phyloP scores from a whole-genome alignment of 2,329 filamentous ascomycete species.

The Aspergillus pseudoterreus region DNA sequence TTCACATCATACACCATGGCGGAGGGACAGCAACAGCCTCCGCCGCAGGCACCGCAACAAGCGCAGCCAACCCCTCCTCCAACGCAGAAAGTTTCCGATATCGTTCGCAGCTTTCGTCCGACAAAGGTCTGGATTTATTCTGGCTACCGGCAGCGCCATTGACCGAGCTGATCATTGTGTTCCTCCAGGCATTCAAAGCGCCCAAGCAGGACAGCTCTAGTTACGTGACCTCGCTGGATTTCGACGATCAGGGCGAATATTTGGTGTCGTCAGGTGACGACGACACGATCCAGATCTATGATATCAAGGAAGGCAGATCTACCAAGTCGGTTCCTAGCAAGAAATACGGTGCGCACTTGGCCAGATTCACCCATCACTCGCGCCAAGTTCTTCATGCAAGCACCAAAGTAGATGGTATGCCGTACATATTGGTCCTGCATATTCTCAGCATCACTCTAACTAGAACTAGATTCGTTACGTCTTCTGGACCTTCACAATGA shows the following conservation, averaged over 20 bases:
- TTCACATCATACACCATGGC: slow-evolving; percentile 19
- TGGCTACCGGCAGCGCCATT: not conserved
- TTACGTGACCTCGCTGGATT: slow-evolving; percentile 85
- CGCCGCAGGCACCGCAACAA: slow-evolving; percentile 18
- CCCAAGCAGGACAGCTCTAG: slow-evolving; percentile 44
- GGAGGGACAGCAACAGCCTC: slow-evolving; percentile 23
- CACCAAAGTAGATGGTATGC: slow-evolving; percentile 82
- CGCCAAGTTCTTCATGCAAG: slow-evolving; percentile 93
- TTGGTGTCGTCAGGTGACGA: slow-evolving; percentile 89
- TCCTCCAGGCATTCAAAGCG: slow-evolving; percentile 28
- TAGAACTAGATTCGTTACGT: slow-evolving; percentile 64
- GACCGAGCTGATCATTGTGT: slow-evolving; percentile 8
- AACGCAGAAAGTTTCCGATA: slow-evolving; percentile 69
- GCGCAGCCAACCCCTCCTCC: slow-evolving; percentile 23
- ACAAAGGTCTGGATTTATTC: slow-evolving; percentile 59
- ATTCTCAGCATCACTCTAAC: slow-evolving; percentile 1
- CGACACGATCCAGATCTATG: slow-evolving; percentile 93
- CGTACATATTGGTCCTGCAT: not conserved
- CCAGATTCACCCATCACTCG: slow-evolving; percentile 87
- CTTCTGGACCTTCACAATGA: slow-evolving; percentile 87
- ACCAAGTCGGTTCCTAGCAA: slow-evolving; percentile 89
- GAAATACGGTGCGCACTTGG: slow-evolving; percentile 93
- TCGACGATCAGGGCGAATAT: slow-evolving; percentile 90
- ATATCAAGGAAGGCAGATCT: slow-evolving; percentile 82
- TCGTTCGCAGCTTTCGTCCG: slow-evolving; percentile 73